These are phyloP conservation scores for Exophiala phaeomuriformis DNA, from an alignment of 2,329 filamentous ascomycete species.

Conservation along the genomic window DNA sequence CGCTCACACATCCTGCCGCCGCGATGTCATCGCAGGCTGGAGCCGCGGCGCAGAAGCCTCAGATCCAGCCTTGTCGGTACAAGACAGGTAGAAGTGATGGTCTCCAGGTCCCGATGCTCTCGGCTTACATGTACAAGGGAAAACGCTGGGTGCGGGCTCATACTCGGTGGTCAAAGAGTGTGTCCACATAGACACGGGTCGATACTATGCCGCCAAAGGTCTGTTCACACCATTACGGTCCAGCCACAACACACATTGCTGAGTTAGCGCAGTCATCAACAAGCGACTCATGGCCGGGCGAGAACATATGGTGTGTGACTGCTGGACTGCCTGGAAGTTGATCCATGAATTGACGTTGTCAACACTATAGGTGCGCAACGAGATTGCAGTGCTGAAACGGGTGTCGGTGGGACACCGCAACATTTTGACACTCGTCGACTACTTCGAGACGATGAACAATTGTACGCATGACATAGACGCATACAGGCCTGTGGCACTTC, in stretches of 20 bases:
- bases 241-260: not conserved
- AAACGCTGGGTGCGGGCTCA: constrained; percentile 90
- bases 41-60: constrained; percentile 37
- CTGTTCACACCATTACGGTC: not conserved
- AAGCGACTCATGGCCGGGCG: constrained; percentile 95
- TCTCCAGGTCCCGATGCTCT: not conserved
- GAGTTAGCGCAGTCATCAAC: constrained; percentile 65
- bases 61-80: constrained; percentile 92
- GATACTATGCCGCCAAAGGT: constrained; percentile 90
- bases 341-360: constrained; percentile 9
- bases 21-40: constrained; percentile 12
- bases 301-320: constrained; percentile 77
- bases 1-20: not conserved
- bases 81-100: constrained; percentile 58
- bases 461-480: constrained; percentile 40
- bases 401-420: constrained; percentile 99
- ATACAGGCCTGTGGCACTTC: not conserved
- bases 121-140: constrained; percentile 43
- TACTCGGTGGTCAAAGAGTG: constrained; percentile 99
- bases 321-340: not conserved
- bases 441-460: constrained; percentile 99
- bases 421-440: constrained; percentile 94
- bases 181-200: constrained; percentile 93
- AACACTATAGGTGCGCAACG: constrained; percentile 72
- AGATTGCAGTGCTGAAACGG: constrained; percentile 92